Evolutionary conservation across 2,329 filamentous ascomycete species (phyloP).

Genomic region (Penicillium sp.): DNA sequence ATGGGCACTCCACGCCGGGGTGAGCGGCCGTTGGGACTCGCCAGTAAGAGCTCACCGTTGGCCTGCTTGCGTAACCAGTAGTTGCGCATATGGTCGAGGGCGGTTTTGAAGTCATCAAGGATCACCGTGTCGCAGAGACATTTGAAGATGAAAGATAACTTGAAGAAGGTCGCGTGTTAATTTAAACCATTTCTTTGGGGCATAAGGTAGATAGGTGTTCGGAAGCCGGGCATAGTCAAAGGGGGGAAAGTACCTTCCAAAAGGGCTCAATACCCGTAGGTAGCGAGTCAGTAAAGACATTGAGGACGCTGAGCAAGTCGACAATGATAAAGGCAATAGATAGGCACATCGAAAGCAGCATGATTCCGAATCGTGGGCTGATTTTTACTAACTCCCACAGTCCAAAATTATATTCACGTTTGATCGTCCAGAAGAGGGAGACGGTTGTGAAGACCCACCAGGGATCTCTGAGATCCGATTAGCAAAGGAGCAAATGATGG

Average conservation of each 20-base stretch:
- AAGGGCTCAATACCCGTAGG: slow-evolving; percentile 63
- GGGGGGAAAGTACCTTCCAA: slow-evolving; percentile 48
- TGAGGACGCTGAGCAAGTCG: slow-evolving; percentile 60
- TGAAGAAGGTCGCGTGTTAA: neutral
- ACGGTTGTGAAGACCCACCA: slow-evolving; percentile 66
- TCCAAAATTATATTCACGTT: slow-evolving; percentile 59
- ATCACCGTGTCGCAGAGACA: slow-evolving; percentile 66
- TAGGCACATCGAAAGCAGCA: slow-evolving; percentile 60
- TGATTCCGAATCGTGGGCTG: slow-evolving; percentile 63
- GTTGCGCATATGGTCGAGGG: slow-evolving; percentile 40
- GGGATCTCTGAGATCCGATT: slow-evolving; percentile 49
- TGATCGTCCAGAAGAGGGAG: slow-evolving; percentile 63
- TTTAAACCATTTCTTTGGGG: no score
- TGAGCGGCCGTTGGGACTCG: neutral
- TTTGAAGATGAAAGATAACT: slow-evolving; percentile 62
- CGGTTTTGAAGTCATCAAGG: slow-evolving; percentile 67
- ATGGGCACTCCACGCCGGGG: neutral
- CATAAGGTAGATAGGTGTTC: no score
- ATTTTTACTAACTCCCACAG: slow-evolving; percentile 57
- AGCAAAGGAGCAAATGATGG: neutral
- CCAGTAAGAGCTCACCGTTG: slow-evolving; percentile 17
- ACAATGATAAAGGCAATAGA: slow-evolving; percentile 61
- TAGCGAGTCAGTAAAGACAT: slow-evolving; percentile 40
- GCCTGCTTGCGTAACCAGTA: slow-evolving; percentile 35
- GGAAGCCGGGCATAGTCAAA: no score